Conservation (phyloP, 2,329 filamentous ascomycete genomes). For the Bertia moriformis region DNA sequence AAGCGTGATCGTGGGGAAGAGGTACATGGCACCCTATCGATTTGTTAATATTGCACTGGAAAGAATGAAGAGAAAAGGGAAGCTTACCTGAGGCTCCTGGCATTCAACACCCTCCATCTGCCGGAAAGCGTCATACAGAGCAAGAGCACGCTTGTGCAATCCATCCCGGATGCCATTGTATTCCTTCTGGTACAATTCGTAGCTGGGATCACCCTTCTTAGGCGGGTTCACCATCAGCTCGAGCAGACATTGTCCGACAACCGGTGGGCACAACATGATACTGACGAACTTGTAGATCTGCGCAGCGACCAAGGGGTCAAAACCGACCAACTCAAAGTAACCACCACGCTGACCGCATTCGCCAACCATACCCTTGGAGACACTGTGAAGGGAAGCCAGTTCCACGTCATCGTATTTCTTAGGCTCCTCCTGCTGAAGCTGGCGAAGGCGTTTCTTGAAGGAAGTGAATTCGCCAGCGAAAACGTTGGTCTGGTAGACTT, state of each 20-base stretch:
- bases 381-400: conserved; percentile 79
- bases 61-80: background rate
- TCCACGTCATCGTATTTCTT: conserved; percentile 74
- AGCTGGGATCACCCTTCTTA: conserved; percentile 65
- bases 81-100: conserved; percentile 58
- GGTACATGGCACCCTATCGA: conserved; percentile 75
- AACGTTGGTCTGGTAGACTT: conserved; percentile 98
- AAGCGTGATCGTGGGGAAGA: conserved; percentile 86
- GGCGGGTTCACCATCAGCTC: conserved; percentile 98
- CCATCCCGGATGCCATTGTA: conserved; percentile 71
- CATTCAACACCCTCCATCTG: conserved; percentile 94
- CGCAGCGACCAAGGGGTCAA: conserved; percentile 69
- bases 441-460: conserved; percentile 79
- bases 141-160: conserved; percentile 64
- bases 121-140: conserved; percentile 78
- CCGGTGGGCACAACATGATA: conserved; percentile 90
- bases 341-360: conserved; percentile 96
- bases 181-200: conserved; percentile 70
- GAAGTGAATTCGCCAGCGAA: conserved; percentile 88
- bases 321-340: conserved; percentile 91
- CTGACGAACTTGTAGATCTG: conserved; percentile 98
- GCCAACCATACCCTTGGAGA: conserved; percentile 97
- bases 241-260: conserved; percentile 88
- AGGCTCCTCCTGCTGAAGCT: conserved; percentile 60
- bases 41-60: background rate